Percentiles rank a stretch among this genome's conserved stretches.
Evolutionary conservation across 352 stramenopile genomes (phyloP).

Genomic region (Phytopythium ostracodes): DNA sequence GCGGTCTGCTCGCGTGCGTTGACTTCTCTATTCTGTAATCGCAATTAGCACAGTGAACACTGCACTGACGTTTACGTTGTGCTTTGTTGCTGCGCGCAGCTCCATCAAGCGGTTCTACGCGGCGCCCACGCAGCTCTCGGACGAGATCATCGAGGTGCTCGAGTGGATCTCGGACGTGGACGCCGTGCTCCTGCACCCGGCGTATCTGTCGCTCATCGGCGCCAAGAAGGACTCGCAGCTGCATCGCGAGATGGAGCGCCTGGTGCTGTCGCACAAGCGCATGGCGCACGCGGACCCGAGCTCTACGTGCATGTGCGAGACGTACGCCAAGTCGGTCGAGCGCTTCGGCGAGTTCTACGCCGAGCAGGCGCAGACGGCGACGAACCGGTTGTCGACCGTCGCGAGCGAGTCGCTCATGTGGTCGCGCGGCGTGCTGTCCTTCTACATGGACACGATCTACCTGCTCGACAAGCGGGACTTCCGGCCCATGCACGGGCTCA

Average conservation of each 20-base stretch:
- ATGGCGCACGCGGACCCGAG: constrained; percentile 20
- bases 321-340: constrained; percentile 63
- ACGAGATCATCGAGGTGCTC: constrained; percentile 65
- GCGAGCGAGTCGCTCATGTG: constrained; percentile 77
- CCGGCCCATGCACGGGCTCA: constrained; percentile 49
- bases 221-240: constrained; percentile 46
- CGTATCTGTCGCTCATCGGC: constrained; percentile 58
- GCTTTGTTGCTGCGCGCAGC: background rate
- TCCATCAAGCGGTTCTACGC: constrained; percentile 65
- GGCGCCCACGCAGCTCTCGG: constrained; percentile 48
- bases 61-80: background rate
- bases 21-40: background rate
- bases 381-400: constrained; percentile 52
- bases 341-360: constrained; percentile 68
- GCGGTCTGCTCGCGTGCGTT: constrained; percentile 36
- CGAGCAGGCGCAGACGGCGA: constrained; percentile 37
- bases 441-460: constrained; percentile 81
- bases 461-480: constrained; percentile 80
- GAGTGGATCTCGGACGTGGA: constrained; percentile 76
- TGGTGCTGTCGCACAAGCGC: constrained; percentile 46
- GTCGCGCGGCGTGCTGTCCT: constrained; percentile 62
- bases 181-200: constrained; percentile 46
- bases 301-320: constrained; percentile 60
- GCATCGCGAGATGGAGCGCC: constrained; percentile 50
- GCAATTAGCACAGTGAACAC: background rate